These are phyloP conservation scores for Orychophragmus violaceus DNA, from an alignment of 345 rosid species.

Conservation along the genomic window DNA sequence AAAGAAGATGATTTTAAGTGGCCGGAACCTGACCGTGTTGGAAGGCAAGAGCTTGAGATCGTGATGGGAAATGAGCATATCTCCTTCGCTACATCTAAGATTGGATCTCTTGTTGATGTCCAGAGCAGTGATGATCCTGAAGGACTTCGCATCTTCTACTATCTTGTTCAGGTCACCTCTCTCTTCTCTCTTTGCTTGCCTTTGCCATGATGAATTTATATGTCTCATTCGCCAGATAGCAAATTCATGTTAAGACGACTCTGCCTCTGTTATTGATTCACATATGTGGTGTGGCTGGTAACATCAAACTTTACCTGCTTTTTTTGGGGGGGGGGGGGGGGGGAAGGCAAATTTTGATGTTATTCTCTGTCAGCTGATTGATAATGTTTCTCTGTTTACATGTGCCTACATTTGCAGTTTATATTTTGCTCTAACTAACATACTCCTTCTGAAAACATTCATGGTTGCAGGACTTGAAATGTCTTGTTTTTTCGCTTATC, in stretches of 20 bases:
- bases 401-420: neutral
- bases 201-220: neutral
- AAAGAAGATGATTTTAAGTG: conserved; percentile 98
- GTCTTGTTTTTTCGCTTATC: conserved; percentile 97
- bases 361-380: neutral
- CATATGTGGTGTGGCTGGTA: neutral
- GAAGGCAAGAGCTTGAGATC: conserved; percentile 95
- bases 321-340: too few species aligned
- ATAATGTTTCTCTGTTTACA: neutral
- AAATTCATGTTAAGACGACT: too few species aligned
- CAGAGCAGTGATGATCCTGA: conserved; percentile 95
- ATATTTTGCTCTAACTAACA: neutral
- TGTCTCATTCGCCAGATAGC: neutral
- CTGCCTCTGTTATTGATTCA: too few species aligned
- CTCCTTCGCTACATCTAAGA: conserved; percentile 91
- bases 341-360: neutral
- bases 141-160: conserved; percentile 96
- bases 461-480: conserved; percentile 91
- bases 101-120: conserved; percentile 96
- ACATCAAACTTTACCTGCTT: neutral
- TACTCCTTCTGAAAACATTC: conserved; percentile 3
- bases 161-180: conserved; percentile 87
- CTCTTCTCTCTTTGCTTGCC: neutral
- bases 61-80: conserved; percentile 99
- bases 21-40: conserved; percentile 99